Evolutionary conservation across 257 asterid species (phyloP), one percentile per base, ranked within the genome.

Genomic region (Handroanthus guayacan): DNA sequence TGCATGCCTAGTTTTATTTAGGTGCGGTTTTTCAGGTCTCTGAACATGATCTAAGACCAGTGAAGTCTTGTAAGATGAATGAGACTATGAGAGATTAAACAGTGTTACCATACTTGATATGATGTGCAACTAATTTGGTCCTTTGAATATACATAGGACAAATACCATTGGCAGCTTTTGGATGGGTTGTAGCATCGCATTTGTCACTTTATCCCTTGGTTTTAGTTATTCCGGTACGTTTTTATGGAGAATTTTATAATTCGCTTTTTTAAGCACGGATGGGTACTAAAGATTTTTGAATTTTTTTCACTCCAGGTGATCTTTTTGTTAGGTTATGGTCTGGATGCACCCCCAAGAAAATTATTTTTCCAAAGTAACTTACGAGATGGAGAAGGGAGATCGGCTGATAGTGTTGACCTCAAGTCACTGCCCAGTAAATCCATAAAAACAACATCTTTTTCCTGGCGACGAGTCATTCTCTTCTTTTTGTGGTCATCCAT

Each of bases 171-270:
- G 93, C 99, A 68, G 98, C 98, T 38, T 91, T 93, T 86, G 99
- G 99, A 77, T 95, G 99, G 98, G 94, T 89, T 60, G 9, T 93
- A 62, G 93, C 98, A 65, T 86, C 97, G 17, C 99, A 95, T 89
- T 84, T 95, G 75, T 93, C 98, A 74, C 94, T 95, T 47, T 95
- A 95, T 81, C 99, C 98, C 62, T 66, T 85, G 68, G 73, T 89
- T 75, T 81, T 95, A 63, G 76, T 91, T 74, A 82, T 95, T 74
- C 99, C 98, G 83, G 99, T 95, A 91, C 71, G 88, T 80, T 74
- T 78, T 60, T 60, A 77, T 73, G 62, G 67, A 64, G 63, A 68
- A 69, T 69, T 62, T 61, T 62, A 9, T 60, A 58, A 56, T 60
- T 47, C 43, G 63, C 72, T 68, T 31, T 68, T n/a, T 38, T 13